Percentiles rank a stretch among this genome's conserved stretches.
phyloP scores from a whole-genome alignment of 345 rosid species.

The Geranium brycei region DNA sequence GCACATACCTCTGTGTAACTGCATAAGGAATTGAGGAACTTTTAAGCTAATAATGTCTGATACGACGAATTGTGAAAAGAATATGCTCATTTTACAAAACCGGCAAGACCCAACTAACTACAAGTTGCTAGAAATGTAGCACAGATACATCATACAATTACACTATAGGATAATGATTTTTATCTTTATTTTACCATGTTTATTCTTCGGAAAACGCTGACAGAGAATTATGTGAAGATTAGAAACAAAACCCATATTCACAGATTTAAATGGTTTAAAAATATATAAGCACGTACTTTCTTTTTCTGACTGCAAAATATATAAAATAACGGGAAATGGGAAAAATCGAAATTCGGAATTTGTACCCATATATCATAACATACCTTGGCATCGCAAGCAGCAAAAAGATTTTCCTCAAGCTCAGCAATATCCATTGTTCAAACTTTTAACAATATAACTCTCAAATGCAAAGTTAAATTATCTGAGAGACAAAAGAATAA shows the following conservation, averaged over 20 bases:
- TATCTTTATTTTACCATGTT: not conserved
- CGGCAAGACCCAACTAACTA: too few relatives aligned
- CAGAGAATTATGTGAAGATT: too few relatives aligned
- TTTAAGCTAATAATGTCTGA: not conserved
- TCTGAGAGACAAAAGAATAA: conserved; percentile 24
- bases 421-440: conserved; percentile 63
- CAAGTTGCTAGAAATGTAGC: too few relatives aligned
- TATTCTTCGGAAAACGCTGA: not conserved
- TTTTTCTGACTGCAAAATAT: too few relatives aligned
- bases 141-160: too few relatives aligned
- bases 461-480: conserved; percentile 21
- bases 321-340: too few relatives aligned
- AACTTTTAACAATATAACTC: conserved; percentile 19
- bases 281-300: too few relatives aligned
- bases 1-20: conserved; percentile 95
- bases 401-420: conserved; percentile 87
- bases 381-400: conserved; percentile 96
- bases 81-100: not conserved
- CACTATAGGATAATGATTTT: too few relatives aligned
- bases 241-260: too few relatives aligned
- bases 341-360: too few relatives aligned
- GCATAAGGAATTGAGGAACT: conserved; percentile 12
- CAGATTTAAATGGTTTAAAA: too few relatives aligned
- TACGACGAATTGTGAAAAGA: not conserved
- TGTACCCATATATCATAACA: not conserved